Evolutionary conservation across 2,329 filamentous ascomycete species (phyloP), one percentile per base, ranked within the genome.

Genomic region (Fusarium redolens): DNA sequence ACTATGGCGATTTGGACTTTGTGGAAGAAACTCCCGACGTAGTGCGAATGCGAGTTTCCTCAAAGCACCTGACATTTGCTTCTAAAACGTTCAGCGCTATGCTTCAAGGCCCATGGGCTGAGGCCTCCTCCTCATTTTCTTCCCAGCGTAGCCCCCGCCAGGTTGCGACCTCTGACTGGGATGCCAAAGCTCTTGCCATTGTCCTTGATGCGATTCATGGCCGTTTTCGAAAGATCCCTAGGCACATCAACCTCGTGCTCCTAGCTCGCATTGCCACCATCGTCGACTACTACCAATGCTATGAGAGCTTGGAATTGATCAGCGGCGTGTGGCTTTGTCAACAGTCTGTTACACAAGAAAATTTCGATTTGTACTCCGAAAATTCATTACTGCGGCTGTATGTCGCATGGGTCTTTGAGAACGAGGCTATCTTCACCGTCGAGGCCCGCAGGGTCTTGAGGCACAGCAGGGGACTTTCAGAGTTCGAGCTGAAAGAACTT

Each of bases 271-370:
- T 73, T 7, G 52, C 61, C 5, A 58, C 64, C 2, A 37, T 73
- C 0, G 52, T 65, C 14, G 69, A 72, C 11, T 60, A 72, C 14
- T 73, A 72, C 5, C 33, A 64, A 5, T 61, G 45, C 5, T 44
- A 68, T 5, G 69, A 73, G 0, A 30, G 13, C 0, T 9, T 59
- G 14, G 47, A 51, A 13, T n/a, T 31, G 6, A 52, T 57, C 14
- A 45, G 10, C 11, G 31, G 52, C 8, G 20, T 20, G 2, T 72
- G 69, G 67, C 18, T 69, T 5, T 20, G 17, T 20, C 43, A 45
- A 3, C 43, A 28, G 25, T n/a, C 28, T n/a, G 10, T 48, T 13
- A 12, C 28, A 0, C 3, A 31, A 5, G 14, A 48, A 6, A 6
- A 17, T 14, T 2, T 9, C 20, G 43, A 28, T 18, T 28, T 5